phyloP scores from a whole-genome alignment of 495 filamentous ascomycete genomes.

The Daldinia concentrica region DNA sequence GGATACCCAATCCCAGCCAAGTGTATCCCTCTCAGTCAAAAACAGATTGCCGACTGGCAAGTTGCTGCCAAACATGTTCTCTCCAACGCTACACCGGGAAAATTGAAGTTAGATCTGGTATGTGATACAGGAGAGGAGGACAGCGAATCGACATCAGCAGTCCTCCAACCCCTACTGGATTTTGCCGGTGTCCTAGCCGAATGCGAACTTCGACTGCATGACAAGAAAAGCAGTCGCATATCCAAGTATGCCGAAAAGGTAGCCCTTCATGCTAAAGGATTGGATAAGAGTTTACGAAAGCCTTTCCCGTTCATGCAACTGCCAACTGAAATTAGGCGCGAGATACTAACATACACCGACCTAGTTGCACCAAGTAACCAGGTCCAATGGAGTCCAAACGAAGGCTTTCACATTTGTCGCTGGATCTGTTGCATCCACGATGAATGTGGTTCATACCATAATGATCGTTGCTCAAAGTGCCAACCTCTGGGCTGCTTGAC shows the following conservation, averaged over 20 bases:
- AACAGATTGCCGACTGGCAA: not conserved
- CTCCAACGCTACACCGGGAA: not conserved
- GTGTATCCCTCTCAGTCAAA: not conserved
- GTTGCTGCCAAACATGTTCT: not conserved
- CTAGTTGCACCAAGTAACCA: constrained; percentile 1
- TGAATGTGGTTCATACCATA: not conserved
- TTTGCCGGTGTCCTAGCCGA: not conserved
- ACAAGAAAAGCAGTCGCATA: not conserved
- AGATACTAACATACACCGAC: constrained; percentile 6
- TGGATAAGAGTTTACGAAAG: not conserved
- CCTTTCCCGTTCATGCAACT: constrained; percentile 10
- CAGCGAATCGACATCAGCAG: not conserved
- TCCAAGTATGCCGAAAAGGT: not conserved
- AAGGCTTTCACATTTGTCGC: not conserved
- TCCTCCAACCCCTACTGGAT: constrained; percentile 1
- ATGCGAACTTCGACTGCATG: not conserved
- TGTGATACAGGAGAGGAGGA: not conserved
- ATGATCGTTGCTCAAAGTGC: too few relatives aligned
- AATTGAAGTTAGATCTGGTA: not conserved
- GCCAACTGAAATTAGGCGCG: constrained; percentile 4
- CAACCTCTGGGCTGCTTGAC: too few relatives aligned
- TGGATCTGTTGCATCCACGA: not conserved
- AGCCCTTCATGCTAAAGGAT: not conserved
- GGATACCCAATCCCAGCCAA: not conserved
- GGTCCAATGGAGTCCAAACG: constrained; percentile 3